These are phyloP conservation scores for Papilionanthe hybrid DNA, from an alignment of 116 monocot species.

Conservation along the genomic window DNA sequence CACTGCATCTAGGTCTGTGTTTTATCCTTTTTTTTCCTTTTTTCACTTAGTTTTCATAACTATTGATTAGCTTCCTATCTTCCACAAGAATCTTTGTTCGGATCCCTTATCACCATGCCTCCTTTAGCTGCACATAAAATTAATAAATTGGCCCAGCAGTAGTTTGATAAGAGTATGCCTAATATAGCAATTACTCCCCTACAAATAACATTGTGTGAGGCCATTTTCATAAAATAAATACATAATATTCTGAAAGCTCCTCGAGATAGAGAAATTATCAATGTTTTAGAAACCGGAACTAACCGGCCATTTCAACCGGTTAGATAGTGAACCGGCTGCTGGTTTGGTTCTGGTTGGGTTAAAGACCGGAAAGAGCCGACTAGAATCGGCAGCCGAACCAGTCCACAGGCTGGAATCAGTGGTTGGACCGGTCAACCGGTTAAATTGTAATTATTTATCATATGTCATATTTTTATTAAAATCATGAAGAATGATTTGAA, in stretches of 20 bases:
- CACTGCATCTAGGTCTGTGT: not conserved
- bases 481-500: too few species aligned
- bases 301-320: too few species aligned
- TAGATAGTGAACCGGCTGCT: too few species aligned
- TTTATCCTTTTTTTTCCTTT: not conserved
- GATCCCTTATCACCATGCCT: not conserved
- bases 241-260: not conserved
- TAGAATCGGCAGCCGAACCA: too few species aligned
- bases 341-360: too few species aligned
- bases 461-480: too few species aligned
- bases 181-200: not conserved
- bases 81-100: not conserved
- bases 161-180: not conserved
- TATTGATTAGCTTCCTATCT: not conserved
- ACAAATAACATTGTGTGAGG: not conserved
- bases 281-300: too few species aligned
- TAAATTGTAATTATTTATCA: too few species aligned
- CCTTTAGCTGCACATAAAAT: not conserved
- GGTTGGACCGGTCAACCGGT: too few species aligned
- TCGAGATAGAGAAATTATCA: too few species aligned
- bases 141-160: not conserved
- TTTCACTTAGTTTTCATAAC: not conserved
- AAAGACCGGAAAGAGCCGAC: too few species aligned
- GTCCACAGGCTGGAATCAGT: too few species aligned
- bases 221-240: not conserved